Conservation (phyloP, 371 early-diverging fungal species). For the Blyttiomyces sp. region DNA sequence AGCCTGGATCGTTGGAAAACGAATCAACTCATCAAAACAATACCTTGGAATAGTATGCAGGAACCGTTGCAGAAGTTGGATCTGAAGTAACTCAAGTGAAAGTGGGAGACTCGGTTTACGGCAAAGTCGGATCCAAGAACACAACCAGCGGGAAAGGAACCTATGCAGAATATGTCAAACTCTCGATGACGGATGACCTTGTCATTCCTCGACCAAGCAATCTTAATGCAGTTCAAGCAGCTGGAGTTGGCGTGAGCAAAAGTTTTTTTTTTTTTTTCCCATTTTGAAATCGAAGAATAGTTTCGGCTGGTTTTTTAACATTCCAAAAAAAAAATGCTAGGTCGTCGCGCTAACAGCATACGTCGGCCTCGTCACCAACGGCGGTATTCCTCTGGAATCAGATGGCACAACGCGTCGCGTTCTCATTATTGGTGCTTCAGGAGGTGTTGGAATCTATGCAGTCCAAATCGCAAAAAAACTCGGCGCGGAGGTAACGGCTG, state of each 20-base stretch:
- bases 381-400: constrained; percentile 19
- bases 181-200: constrained; percentile 14
- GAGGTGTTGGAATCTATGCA: constrained; percentile 28
- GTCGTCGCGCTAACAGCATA: constrained; percentile 45
- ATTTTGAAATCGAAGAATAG: too few relatives aligned
- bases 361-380: constrained; percentile 32
- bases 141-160: constrained; percentile 43
- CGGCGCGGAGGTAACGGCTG: constrained; percentile 56
- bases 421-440: constrained; percentile 32
- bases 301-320: too few relatives aligned
- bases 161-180: constrained; percentile 42
- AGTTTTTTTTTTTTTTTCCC: too few relatives aligned
- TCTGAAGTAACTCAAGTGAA: constrained; percentile 31
- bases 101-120: constrained; percentile 55
- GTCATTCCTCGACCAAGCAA: constrained; percentile 45
- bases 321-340: too few relatives aligned
- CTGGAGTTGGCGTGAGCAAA: constrained; percentile 49
- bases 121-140: constrained; percentile 18
- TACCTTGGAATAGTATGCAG: too few relatives aligned
- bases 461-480: constrained; percentile 28
- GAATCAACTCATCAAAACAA: too few relatives aligned
- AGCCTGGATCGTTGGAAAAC: constrained; percentile 37
- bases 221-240: constrained; percentile 49
- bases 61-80: constrained; percentile 5
- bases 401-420: constrained; percentile 2